Conservation (phyloP, 306 rosid genomes). For the Gynostemma pentaphyllum region DNA sequence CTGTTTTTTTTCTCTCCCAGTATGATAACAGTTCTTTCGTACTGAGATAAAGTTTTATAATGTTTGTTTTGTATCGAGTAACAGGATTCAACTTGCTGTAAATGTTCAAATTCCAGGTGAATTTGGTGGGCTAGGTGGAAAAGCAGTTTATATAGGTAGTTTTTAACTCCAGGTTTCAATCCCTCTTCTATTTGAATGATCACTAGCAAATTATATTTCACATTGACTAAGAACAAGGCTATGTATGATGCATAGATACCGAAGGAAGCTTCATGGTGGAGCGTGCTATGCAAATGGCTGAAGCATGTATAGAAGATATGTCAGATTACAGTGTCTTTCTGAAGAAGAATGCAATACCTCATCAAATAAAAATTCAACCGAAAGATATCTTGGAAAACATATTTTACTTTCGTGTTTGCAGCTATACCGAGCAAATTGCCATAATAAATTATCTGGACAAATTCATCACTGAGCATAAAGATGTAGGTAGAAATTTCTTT, state of each 20-base stretch:
- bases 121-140: constrained; percentile 76
- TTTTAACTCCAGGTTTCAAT: constrained; percentile 3
- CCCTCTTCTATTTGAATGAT: constrained; percentile 1
- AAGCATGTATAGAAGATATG: constrained; percentile 76
- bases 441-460: constrained; percentile 72
- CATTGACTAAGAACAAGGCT: background rate
- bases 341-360: constrained; percentile 35
- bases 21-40: background rate
- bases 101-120: constrained; percentile 81
- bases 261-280: constrained; percentile 98
- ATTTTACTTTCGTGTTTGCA: constrained; percentile 74
- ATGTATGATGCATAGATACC: constrained; percentile 46
- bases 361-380: constrained; percentile 39
- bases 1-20: constrained; percentile 2
- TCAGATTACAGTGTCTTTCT: constrained; percentile 35
- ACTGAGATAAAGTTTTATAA: background rate
- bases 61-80: constrained; percentile 3
- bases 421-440: constrained; percentile 86
- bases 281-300: constrained; percentile 77
- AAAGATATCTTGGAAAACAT: constrained; percentile 62
- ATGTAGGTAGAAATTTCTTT: constrained; percentile 38
- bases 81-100: constrained; percentile 91
- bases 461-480: constrained; percentile 69
- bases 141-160: constrained; percentile 83
- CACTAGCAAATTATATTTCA: constrained; percentile 14